A percentile compares a stretch with the other conserved stretches of the same genome.
Conservation (phyloP, 441 rosid genomes). For the Erodium trifolium region DNA sequence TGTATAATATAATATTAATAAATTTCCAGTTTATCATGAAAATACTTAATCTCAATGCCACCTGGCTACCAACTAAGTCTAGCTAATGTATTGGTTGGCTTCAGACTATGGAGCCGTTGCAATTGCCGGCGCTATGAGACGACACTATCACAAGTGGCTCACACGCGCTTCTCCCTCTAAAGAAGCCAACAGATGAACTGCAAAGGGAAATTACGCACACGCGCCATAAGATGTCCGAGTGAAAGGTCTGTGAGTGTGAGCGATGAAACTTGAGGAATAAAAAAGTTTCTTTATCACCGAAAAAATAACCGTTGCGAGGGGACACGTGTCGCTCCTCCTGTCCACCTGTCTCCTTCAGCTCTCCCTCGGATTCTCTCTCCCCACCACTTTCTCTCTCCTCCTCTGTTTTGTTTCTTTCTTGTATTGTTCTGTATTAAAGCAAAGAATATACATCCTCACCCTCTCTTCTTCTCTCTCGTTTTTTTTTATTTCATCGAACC, state of each 20-base stretch:
- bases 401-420: constrained; percentile 13
- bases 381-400: constrained; percentile 30
- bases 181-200: too few species aligned
- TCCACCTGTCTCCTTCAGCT: constrained; percentile 50
- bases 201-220: too few species aligned
- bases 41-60: too few species aligned
- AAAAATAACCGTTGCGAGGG: constrained; percentile 36
- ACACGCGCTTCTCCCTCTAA: background rate
- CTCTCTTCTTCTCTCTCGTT: constrained; percentile 14
- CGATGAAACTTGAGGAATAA: background rate
- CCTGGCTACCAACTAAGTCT: too few species aligned
- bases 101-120: too few species aligned
- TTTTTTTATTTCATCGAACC: constrained; percentile 21
- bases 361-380: background rate
- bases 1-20: too few species aligned
- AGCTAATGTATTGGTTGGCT: too few species aligned
- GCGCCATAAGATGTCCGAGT: background rate
- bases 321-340: constrained; percentile 43
- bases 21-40: too few species aligned
- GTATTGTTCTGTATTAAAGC: constrained; percentile 20
- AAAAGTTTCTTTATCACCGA: background rate
- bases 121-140: too few species aligned
- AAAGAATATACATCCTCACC: constrained; percentile 10
- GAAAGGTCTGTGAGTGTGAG: background rate
- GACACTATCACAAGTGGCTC: background rate